Base-by-base conservation (phyloP, 352 stramenopile genomes). In the Pythium insidiosum region DNA sequence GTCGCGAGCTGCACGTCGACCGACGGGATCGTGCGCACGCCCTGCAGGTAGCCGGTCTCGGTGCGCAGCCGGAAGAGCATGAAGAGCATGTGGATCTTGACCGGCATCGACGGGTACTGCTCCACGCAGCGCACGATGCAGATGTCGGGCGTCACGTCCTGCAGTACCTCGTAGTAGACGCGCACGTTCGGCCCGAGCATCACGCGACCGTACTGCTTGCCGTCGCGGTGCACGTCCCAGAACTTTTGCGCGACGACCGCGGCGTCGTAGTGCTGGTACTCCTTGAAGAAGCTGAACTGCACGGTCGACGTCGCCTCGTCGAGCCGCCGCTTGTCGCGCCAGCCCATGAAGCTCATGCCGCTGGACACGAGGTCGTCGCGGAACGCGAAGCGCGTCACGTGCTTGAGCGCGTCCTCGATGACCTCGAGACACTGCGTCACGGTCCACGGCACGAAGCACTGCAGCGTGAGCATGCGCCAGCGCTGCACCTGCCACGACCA, bases 251-350 rank as follows among this genome's bases (percentile, higher is more conserved):
- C 13, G 13, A 47, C 6, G 3, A 39, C 22, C 1, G 45, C 25
- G 16, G 39, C 13, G 35, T 60, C 39, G n/a, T n/a, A 13, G 2
- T 35, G 26, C 0, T 11, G 20, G 24, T 31, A 43, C 1, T 44
- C 45, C 39, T 60, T 60, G 25, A 35, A 13, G 19, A 60, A 35
- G 13, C 35, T 22, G 22, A 60, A 60, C 7, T 57, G 31, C 11
- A 57, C 38, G 1, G 20, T 47, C 9, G 11, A 15, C 9, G 35
- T 46, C 9, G n/a, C 12, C 15, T 18, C 20, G 29, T 58, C 50
- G 4, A 52, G 28, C 6, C 50, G 42, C 12, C 43, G 35, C 0
- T 28, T 20, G 18, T 58, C 50, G 4, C 38, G 35, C 50, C 50
- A 58, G 42, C 50, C 50, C 30, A 52, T 33, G 10, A 58, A 36